phyloP scores from a whole-genome alignment of 2,329 filamentous ascomycete genomes.

The Aspergillus sp. region DNA sequence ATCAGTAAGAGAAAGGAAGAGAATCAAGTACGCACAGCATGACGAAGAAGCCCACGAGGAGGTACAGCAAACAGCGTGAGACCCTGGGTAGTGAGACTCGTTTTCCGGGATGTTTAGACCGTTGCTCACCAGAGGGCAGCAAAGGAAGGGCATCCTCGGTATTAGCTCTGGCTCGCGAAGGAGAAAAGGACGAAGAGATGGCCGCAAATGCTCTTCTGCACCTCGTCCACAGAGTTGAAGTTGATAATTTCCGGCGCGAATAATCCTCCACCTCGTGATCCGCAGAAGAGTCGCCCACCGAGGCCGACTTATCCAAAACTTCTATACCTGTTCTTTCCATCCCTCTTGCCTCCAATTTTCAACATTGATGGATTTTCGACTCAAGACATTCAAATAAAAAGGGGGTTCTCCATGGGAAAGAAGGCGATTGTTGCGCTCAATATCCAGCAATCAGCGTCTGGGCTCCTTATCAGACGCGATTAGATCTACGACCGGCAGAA shows the following conservation, averaged over 20 bases:
- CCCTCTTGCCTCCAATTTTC: too few species aligned
- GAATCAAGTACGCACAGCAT: slow-evolving; percentile 23
- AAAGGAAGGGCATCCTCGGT: slow-evolving; percentile 1
- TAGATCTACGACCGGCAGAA: slow-evolving; percentile 4
- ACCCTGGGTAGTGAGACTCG: slow-evolving; percentile 10
- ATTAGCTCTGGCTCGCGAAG: neutral
- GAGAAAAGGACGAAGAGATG: slow-evolving; percentile 5
- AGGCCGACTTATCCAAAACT: neutral
- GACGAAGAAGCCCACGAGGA: slow-evolving; percentile 18
- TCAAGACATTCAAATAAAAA: too few species aligned
- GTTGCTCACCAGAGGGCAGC: slow-evolving; percentile 7
- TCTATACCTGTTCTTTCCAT: neutral
- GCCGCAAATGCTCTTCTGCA: slow-evolving; percentile 8
- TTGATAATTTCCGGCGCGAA: neutral
- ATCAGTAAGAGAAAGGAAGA: neutral
- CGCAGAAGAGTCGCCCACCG: neutral
- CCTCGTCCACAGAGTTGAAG: neutral
- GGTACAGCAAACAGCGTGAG: slow-evolving; percentile 12
- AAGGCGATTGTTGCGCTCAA: too few species aligned
- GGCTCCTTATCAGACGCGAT: neutral
- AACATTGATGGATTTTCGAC: too few species aligned
- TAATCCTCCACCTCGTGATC: neutral
- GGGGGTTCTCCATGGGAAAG: too few species aligned
- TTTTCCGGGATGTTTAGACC: slow-evolving; percentile 4
- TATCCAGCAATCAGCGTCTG: too few species aligned